Base-by-base conservation (phyloP, 208 protist genomes). In the Angomonas deanei region DNA sequence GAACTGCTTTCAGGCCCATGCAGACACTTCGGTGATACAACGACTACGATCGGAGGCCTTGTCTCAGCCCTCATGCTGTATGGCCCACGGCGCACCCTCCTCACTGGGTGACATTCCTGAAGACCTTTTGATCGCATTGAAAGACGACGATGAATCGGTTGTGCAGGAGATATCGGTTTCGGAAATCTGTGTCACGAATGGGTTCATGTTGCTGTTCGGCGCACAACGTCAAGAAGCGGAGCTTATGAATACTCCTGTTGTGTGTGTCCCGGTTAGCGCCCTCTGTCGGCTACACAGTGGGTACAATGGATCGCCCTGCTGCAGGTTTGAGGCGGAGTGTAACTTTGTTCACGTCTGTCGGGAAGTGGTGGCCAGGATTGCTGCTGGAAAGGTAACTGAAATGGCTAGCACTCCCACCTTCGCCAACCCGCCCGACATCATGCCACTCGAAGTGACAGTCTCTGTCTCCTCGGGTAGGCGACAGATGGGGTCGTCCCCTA, bases 341-440 rank as follows among this genome's bases (percentile, higher is more conserved):
- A 88, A 84, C 34, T 94, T 92, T 64, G 74, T 94, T 28, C 88
- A 94, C 72, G 13, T 94, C 23, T 94, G 88, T 58, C 74, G 80
- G n/a, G 68, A 83, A 26, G 28, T 80, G 36, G 36, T 13, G 5
- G 21, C 54, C 28, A 5, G 10, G 32, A 11, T 39, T 5, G 26
- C 54, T 6, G 27, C 54, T 6, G 32, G 8, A 8, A 24, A 34
- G 27, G 30, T 19, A 39, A 13, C 30, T 2, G 54, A 33, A 8
- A 30, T 19, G 32, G 32, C 23, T 23, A 19, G 27, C 30, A 39
- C 11, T 1, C 17, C 54, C 5, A 30, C 54, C 10, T 4, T 59
- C 30, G 4, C 30, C 10, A 39, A 26, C 28, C 54, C 17, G 17
- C 30, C 30, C 17, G 30, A 42, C 32, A 24, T 23, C 15, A 42